Percentiles rank a stretch among this genome's conserved stretches.
phyloP scores from a whole-genome alignment of 1,284 basidiomycete species.

The Tremellales sp. region DNA sequence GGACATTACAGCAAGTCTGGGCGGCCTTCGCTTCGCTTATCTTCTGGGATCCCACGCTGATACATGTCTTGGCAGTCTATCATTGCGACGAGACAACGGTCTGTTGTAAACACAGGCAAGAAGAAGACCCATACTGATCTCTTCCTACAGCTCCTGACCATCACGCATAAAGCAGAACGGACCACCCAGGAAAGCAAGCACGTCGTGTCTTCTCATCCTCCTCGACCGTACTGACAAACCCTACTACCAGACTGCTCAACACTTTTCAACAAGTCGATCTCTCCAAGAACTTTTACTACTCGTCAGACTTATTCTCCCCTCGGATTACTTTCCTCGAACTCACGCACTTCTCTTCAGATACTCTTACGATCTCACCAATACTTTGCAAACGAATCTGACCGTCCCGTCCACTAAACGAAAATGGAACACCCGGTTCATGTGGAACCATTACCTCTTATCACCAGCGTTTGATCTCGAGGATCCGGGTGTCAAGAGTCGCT shows the following conservation, averaged over 20 bases:
- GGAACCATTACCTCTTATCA: conserved; percentile 91
- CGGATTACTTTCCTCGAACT: neutral
- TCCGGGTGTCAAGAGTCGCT: conserved; percentile 60
- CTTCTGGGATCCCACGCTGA: neutral
- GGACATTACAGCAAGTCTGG: conserved; percentile 69
- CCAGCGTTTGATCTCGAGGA: conserved; percentile 54
- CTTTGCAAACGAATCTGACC: conserved; percentile 90
- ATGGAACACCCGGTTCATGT: conserved; percentile 88
- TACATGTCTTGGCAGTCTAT: conserved; percentile 56
- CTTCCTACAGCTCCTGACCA: conserved; percentile 35
- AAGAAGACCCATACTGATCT: neutral
- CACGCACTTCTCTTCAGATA: conserved; percentile 56
- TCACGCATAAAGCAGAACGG: conserved; percentile 56
- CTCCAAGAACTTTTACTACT: conserved; percentile 99
- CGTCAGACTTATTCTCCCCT: conserved; percentile 52
- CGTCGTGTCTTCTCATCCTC: conserved; percentile 6
- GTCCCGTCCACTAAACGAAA: conserved; percentile 42
- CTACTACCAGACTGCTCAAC: conserved; percentile 60
- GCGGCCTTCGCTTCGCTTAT: neutral
- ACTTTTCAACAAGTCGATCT: conserved; percentile 98
- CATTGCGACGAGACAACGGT: conserved; percentile 93
- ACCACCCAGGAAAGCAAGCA: conserved; percentile 73
- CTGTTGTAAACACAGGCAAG: conserved; percentile 1
- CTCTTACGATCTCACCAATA: conserved; percentile 94
- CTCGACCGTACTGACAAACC: neutral